Evolutionary conservation across 345 rosid species (phyloP).

Genomic region (Boechera divaricarpa): DNA sequence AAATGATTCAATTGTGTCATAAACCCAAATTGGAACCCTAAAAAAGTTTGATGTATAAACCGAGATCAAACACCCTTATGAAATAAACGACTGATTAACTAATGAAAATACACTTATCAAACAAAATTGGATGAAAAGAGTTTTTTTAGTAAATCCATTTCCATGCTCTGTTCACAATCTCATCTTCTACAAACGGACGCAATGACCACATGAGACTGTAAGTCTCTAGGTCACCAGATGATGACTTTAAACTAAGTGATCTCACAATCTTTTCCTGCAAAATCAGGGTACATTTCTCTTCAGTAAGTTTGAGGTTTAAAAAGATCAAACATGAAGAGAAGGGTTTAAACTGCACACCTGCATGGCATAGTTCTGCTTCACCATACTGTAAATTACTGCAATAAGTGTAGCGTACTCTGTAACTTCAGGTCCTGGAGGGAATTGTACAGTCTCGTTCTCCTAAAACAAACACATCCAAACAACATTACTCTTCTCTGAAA

Average conservation of each 20-base stretch:
- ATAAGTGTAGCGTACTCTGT: conserved; percentile 59
- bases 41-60: too few relatives aligned
- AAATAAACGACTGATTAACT: neutral
- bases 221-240: conserved; percentile 63
- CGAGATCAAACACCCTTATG: too few relatives aligned
- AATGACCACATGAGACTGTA: conserved; percentile 84
- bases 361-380: conserved; percentile 76
- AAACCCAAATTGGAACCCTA: too few relatives aligned
- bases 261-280: conserved; percentile 73
- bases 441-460: conserved; percentile 45
- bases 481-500: conserved; percentile 9
- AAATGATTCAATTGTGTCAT: too few relatives aligned
- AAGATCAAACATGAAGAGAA: neutral
- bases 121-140: neutral
- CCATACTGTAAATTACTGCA: conserved; percentile 71
- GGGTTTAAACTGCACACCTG: conserved; percentile 54
- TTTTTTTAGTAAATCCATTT: conserved; percentile 45
- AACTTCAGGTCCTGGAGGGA: conserved; percentile 46
- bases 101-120: neutral
- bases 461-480: conserved; percentile 13
- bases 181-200: conserved; percentile 71
- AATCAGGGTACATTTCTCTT: neutral
- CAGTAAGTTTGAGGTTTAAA: neutral
- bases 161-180: conserved; percentile 71
- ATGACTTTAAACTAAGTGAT: conserved; percentile 63